Base-by-base conservation (phyloP, 495 filamentous ascomycete genomes). In the Podospora anserina region DNA sequence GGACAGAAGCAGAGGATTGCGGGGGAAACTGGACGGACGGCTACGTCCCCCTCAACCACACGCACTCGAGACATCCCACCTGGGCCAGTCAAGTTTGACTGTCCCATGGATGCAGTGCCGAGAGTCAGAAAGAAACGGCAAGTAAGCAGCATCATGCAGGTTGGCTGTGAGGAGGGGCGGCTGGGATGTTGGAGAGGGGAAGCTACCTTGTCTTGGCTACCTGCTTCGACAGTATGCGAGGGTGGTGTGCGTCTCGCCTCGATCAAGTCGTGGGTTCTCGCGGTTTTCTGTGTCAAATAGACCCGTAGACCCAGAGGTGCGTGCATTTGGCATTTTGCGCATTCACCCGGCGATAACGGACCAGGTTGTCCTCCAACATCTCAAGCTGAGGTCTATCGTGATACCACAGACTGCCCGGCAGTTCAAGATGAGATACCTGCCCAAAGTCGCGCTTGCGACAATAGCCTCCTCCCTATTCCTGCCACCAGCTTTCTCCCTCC, bases 401-500 rank as follows among this genome's bases (percentile, higher is more conserved):
- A 49, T 49, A 49, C 39, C 39, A 6, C 39, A 16, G 9, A 16
- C 9, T 39, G 34, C 2, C 15, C 2, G 9, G 9, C 15, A 49
- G 39, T 49, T 49, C 39, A 49, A 49, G 5, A 49, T 49, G 39
- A 49, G 39, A 65, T 3, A 9, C 16, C 18, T 13, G 0, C 65
- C 18, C 66, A 61, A 64, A 61, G 59, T 73, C 28, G 66, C 70
- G 19, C 27, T 63, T 27, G 39, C 39, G 16, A 53, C 55, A n/a
- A n/a, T 59, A 4, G 19, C 61, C 13, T 18, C 67, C n/a, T 28
- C 71, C 9, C 55, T 64, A 15, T 49, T 30, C 13, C 59, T 30
- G 1, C 19, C 30, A n/a, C 61, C 64, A 11, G 68, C 68, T 0
- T 19, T 72, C 23, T 57, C 70, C 9, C 64, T 70, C 16, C 74